Evolutionary conservation across 345 rosid species (phyloP), one percentile per base, ranked within the genome.

Genomic region (Citrus sp.): DNA sequence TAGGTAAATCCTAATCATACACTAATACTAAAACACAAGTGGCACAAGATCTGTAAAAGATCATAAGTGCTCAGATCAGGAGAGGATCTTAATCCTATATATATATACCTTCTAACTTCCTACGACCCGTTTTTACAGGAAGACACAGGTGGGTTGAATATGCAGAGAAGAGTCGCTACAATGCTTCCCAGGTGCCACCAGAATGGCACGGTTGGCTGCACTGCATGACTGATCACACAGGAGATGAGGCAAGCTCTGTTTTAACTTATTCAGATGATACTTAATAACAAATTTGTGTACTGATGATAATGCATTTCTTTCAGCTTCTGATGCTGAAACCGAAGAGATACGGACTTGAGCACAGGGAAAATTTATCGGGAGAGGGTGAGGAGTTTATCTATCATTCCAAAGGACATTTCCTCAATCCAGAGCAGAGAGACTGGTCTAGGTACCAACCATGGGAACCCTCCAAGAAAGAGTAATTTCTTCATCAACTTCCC

Each of bases 131-230:
- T 63, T 82, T 38, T 38, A 73, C 77, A 94, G 99, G 98, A 80
- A 89, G 99, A 79, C 98, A 94, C 77, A 87, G 97, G 74, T 94
- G 98, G 99, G 98, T 96, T 64, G 99, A 92, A 81, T 94, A 94
- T 67, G 98, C 98, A 7, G 87, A 89, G 55, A 94, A 92, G 84
- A 80, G 81, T 75, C 95, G 97, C 49, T 96, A 94, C 83, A 93
- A 96, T 63, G 98, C 98, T 82, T 96, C 98, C 76, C 98, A 94
- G 88, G 98, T 96, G 77, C 99, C 99, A 78, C 79, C 98, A 5
- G 99, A 96, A 79, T 94, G 99, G 99, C 99, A 96, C n/a, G 97
- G 97, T 21, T 96, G 97, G 99, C 97, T 96, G 77, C 99, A 96
- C 81, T 84, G 63, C 84, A 81, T 96, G 79, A 96, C 98, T 22